Evolutionary conservation across 169 alveolate species (phyloP), one percentile per base, ranked within the genome.

Genomic region (Cryptosporidium viatorum): DNA sequence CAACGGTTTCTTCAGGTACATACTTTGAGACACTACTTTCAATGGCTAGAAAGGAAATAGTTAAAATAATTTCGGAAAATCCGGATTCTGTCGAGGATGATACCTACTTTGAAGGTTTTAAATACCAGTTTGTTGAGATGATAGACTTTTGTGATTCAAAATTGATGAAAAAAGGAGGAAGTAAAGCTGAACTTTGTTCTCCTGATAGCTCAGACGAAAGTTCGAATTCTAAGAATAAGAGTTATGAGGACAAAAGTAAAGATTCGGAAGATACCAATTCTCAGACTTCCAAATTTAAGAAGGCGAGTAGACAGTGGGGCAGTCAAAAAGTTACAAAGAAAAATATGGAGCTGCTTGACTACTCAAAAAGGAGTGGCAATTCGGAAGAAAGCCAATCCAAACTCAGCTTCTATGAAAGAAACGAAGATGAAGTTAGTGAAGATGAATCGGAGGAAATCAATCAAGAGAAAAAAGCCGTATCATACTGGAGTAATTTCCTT

Each of bases 401-500:
- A 43, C 71, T 69, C 18, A 80, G 86, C 35, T 52, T 68, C 26
- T 62, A 48, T 50, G 58, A 84, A 41, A 73, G 62, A 10, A 93
- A 67, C 12, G 94, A 92, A 29, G 95, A 91, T 26, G 94, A 87
- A n/a, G 93, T 89, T 31, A 52, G 86, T 52, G 92, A 93, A 8
- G 74, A 80, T 59, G 86, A 91, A 33, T 86, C 91, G 52, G 87
- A 74, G 43, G 93, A 91, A 62, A 91, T 85, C 29, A 91, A 86
- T 33, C 92, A 92, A 62, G 92, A 92, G 35, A 85, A 92, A 41
- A 92, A 93, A 48, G 86, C 89, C 55, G 87, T 86, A 31, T 91
- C 93, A 69, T 96, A 96, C 14, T 94, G 96, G 50, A 95, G 96
- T 84, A 73, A 95, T 35, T 93, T 92, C 71, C 92, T 96, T 37